These are phyloP conservation scores for Linum tenue DNA, from an alignment of 345 rosid species.

Conservation along the genomic window DNA sequence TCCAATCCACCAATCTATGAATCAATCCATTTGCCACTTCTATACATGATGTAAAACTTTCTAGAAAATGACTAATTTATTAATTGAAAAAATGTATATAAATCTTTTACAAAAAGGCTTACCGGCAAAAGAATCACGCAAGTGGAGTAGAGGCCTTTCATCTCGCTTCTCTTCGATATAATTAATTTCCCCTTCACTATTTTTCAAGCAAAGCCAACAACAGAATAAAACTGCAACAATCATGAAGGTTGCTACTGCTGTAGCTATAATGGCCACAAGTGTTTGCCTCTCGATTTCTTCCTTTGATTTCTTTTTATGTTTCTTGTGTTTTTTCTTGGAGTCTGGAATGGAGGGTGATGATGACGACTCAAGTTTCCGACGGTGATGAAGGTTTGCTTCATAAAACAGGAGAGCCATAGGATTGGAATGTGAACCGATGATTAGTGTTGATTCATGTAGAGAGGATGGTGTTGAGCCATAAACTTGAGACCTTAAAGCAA, in stretches of 20 bases:
- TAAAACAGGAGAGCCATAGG: not conserved
- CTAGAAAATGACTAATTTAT: too few relatives aligned
- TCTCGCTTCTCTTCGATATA: slow-evolving; percentile 10
- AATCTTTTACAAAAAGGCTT: too few relatives aligned
- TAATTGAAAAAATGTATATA: too few relatives aligned
- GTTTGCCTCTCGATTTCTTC: not conserved
- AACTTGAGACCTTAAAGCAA: not conserved
- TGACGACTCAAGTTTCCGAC: slow-evolving; percentile 2
- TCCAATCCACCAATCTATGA: too few relatives aligned
- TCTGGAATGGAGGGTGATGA: not conserved
- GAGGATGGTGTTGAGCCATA: slow-evolving; percentile 12
- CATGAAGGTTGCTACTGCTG: slow-evolving; percentile 17
- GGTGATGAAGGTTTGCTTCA: not conserved
- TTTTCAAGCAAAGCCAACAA: slow-evolving; percentile 14
- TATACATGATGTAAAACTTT: too few relatives aligned
- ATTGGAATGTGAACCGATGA: slow-evolving; percentile 17
- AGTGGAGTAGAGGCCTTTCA: slow-evolving; percentile 21
- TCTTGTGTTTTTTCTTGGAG: not conserved
- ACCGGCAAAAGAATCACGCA: slow-evolving; percentile 17
- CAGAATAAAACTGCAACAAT: slow-evolving; percentile 16
- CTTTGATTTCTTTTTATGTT: not conserved
- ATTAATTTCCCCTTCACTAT: slow-evolving; percentile 1
- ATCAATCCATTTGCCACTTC: too few relatives aligned
- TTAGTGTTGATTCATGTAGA: not conserved
- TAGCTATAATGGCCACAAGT: slow-evolving; percentile 13